A percentile compares a stretch with the other conserved stretches of the same genome.
These are phyloP conservation scores for Colletotrichum orchidophilum DNA, from an alignment of 2,329 filamentous ascomycete genomes.

Conservation along the genomic window DNA sequence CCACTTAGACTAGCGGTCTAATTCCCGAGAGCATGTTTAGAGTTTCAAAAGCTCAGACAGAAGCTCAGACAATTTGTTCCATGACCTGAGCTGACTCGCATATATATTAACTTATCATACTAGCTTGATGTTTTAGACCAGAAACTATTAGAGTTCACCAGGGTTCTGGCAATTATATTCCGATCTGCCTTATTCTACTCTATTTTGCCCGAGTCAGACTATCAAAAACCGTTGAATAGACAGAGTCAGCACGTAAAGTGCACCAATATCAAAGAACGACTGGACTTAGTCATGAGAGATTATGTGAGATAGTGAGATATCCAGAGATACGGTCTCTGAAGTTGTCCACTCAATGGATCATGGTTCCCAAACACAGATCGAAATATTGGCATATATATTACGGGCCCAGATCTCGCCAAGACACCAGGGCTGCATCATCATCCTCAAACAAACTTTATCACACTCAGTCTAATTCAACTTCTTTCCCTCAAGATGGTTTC, in stretches of 20 bases:
- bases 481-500: background rate
- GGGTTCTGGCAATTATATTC: background rate
- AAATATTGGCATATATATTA: background rate
- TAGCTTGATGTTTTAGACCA: background rate
- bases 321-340: background rate
- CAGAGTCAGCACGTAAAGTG: background rate
- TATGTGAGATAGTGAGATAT: background rate
- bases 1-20: background rate
- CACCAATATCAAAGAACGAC: background rate
- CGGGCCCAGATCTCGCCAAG: background rate
- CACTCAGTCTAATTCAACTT: background rate
- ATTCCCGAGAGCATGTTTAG: background rate
- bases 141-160: background rate
- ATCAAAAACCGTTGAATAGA: background rate
- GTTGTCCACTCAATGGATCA: background rate
- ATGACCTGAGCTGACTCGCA: constrained; percentile 5
- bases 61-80: background rate
- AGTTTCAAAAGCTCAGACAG: background rate
- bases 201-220: background rate
- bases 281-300: background rate
- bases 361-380: background rate
- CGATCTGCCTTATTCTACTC: background rate
- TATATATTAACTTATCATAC: background rate
- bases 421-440: background rate
- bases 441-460: too few species aligned